Base-by-base conservation (phyloP, 176 grass and related monocot species). In the Juncus inflexus region DNA sequence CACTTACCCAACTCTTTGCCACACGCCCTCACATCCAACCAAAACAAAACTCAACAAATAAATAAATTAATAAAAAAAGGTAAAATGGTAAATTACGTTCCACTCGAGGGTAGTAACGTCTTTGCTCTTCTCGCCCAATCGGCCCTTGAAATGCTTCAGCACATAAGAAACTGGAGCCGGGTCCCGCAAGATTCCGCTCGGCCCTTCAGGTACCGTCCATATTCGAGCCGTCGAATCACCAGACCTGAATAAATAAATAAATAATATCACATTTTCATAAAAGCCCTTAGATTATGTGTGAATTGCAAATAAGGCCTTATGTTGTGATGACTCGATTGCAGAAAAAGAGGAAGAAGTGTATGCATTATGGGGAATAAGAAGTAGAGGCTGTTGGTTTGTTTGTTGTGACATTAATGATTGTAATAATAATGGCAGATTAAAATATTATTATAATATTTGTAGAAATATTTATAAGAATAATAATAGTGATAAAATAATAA, bases 161-260 rank as follows among this genome's bases (percentile, higher is more conserved):
- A 91, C 94, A 73, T 96, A 84, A 78, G 83, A 88, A 86, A 73
- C 63, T 5, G 79, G 76, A 76, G 87, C 40, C 53, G 75, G 70
- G 65, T 83, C 62, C 64, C 88, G 87, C 62, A 75, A 42, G 50
- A 81, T 72, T 58, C 92, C 79, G 70, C 87, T 91, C 58, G 87
- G 92, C 50, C 79, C 92, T 86, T 97, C 92, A 55, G 92, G 80
- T 81, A 97, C 83, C 64, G 79, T 86, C 92, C 92, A 97, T 77
- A 97, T 97, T 86, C 92, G 91, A 69, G 92, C 92, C 9, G 92
- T 97, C 58, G 92, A 97, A 64, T 97, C 92, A 79, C 92, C 92
- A 42, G 92, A 97, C 40, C 91, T 96, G 84, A 37, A 60, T 7
- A 37, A 47, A 47, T 47, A 6, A 6, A 47, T 47, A 9, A 28